A percentile compares a stretch with the other conserved stretches of the same genome.
These are phyloP conservation scores for Debaryomyces hansenii DNA, from an alignment of 805 yeast species.

Conservation along the genomic window DNA sequence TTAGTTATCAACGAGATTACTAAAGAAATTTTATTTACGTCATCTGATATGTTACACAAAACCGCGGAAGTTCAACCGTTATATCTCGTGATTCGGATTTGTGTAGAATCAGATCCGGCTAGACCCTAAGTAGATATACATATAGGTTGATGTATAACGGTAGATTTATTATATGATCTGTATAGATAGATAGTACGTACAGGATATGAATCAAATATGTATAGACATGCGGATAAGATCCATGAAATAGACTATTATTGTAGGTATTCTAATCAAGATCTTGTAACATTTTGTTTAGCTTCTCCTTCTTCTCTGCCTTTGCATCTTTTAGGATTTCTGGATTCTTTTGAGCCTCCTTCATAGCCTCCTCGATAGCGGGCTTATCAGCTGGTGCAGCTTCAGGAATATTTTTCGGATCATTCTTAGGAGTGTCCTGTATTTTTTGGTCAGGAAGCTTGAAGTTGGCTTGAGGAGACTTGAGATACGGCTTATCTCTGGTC, in stretches of 20 bases:
- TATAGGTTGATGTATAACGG: too few species aligned
- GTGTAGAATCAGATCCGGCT: too few species aligned
- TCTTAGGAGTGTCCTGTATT: slow-evolving; percentile 11
- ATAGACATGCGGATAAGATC: too few species aligned
- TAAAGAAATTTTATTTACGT: background rate
- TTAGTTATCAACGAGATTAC: too few species aligned
- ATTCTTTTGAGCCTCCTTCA: slow-evolving; percentile 34
- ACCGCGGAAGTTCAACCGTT: background rate
- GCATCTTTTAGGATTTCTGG: slow-evolving; percentile 29
- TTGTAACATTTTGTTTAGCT: slow-evolving; percentile 18
- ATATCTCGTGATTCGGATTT: background rate
- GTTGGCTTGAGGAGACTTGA: slow-evolving; percentile 10
- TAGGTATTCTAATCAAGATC: slow-evolving; percentile 6
- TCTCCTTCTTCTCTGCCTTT: slow-evolving; percentile 26
- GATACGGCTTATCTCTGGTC: slow-evolving; percentile 39
- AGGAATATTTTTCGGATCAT: slow-evolving; percentile 33
- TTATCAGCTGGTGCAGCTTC: slow-evolving; percentile 44
- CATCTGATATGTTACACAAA: background rate
- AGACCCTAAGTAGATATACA: too few species aligned
- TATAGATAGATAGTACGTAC: too few species aligned
- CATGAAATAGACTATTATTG: background rate
- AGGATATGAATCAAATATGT: too few species aligned
- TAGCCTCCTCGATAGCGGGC: slow-evolving; percentile 32
- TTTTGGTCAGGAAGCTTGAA: slow-evolving; percentile 8
- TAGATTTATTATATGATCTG: too few species aligned